Evolutionary conservation across 2,329 filamentous ascomycete genomes (phyloP), one percentile per base, ranked within the genome.

Genomic region (Cladosporium sp.): DNA sequence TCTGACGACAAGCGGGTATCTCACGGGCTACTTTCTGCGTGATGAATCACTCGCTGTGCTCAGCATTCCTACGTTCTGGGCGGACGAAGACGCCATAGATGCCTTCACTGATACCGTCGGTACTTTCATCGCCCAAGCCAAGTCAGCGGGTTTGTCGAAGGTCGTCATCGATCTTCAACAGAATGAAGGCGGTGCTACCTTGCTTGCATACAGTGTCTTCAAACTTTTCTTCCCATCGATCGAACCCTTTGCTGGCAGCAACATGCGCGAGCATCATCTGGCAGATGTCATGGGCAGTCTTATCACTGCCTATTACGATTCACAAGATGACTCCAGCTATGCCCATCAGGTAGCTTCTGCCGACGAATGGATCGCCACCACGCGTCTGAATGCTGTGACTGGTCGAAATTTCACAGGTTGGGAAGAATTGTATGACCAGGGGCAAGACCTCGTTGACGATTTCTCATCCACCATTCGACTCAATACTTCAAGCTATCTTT

Each of bases 51-150:
- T 69, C 7, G 71, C 69, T 4, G 71, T 78, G 0, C 63, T 78
- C 9, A 75, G 73, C 48, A 72, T 77, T 35, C 74, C 74, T 1
- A 71, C 60, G 51, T 77, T 77, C 47, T 60, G 69, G 6, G 65
- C 68, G 48, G 63, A 59, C 35, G 65, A 58, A 1, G 63, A 65
- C 4, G 67, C 62, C 3, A 63, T 71, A 25, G 54, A 62, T n/a
- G 66, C 65, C 4, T 74, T 75, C 56, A 65, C 64, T 10, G 37
- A 58, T 13, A 62, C 72, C 2, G 66, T 76, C 17, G 25, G 58
- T 2, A 48, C 69, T 3, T 76, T 71, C 59, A 51, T 62, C 47
- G 20, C 59, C 53, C 47, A 58, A 40, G 35, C 44, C 5, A 45
- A 37, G 8, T 19, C 25, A 12, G 37, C 9, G 3, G 50, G 54